Conservation (phyloP, 2,329 filamentous ascomycete species). For the Aspergillus pseudoglaucus region DNA sequence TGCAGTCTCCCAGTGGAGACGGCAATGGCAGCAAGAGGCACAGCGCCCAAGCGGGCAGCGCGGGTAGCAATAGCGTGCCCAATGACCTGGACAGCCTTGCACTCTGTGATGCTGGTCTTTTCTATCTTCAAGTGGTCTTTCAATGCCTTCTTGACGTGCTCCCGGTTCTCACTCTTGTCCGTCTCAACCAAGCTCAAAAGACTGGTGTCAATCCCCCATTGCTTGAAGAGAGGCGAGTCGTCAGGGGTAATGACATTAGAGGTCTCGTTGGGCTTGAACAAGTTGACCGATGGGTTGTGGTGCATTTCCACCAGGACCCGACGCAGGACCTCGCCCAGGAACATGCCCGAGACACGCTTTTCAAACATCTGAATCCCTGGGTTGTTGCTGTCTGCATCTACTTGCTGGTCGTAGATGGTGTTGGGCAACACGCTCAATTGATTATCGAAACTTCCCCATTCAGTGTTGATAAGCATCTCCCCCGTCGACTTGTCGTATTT, state of each 20-base stretch:
- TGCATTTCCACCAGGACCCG: slow-evolving; percentile 67
- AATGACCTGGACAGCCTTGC: slow-evolving; percentile 77
- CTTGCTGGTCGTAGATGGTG: slow-evolving; percentile 70
- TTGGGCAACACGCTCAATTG: slow-evolving; percentile 78
- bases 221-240: slow-evolving; percentile 62
- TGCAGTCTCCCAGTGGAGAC: slow-evolving; percentile 69
- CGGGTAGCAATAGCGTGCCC: slow-evolving; percentile 79
- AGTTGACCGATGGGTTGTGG: slow-evolving; percentile 56
- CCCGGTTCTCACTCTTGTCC: slow-evolving; percentile 66
- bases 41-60: slow-evolving; percentile 78
- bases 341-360: slow-evolving; percentile 98
- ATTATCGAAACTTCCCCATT: slow-evolving; percentile 99
- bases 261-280: slow-evolving; percentile 72
- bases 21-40: slow-evolving; percentile 79
- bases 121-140: slow-evolving; percentile 70
- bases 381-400: slow-evolving; percentile 78
- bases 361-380: slow-evolving; percentile 98
- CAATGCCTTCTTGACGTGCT: slow-evolving; percentile 68
- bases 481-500: slow-evolving; percentile 72
- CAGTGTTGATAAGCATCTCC: slow-evolving; percentile 95
- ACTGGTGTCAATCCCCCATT: slow-evolving; percentile 87
- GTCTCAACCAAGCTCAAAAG: slow-evolving; percentile 82
- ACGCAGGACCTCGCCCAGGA: slow-evolving; percentile 87
- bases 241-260: slow-evolving; percentile 64
- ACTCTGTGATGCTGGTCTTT: slow-evolving; percentile 73